These are phyloP conservation scores for Tricholoma sp. DNA, from an alignment of 768 basidiomycete species.

Conservation along the genomic window DNA sequence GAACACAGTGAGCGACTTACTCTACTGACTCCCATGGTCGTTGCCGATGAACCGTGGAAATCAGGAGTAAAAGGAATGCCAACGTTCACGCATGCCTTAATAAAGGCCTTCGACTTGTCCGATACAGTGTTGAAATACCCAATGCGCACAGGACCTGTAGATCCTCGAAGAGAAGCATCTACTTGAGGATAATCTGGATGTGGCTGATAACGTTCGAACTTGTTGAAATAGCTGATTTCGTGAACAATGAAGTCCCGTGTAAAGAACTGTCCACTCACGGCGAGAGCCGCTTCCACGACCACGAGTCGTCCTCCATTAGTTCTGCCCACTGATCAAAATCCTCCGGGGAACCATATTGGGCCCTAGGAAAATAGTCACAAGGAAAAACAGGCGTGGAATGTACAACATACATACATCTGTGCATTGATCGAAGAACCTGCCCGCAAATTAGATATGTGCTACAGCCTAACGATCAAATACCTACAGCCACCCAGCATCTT, in stretches of 20 bases:
- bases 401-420: slow-evolving; percentile 30
- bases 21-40: slow-evolving; percentile 51
- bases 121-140: slow-evolving; percentile 53
- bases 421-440: slow-evolving; percentile 67
- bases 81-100: slow-evolving; percentile 45
- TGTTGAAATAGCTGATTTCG: slow-evolving; percentile 53
- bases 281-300: slow-evolving; percentile 53
- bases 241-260: neutral
- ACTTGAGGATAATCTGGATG: slow-evolving; percentile 48
- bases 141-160: slow-evolving; percentile 50
- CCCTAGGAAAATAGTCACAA: slow-evolving; percentile 25
- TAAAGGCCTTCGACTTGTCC: slow-evolving; percentile 42
- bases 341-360: slow-evolving; percentile 63
- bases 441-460: neutral
- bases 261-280: slow-evolving; percentile 3
- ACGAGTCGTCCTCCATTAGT: slow-evolving; percentile 50
- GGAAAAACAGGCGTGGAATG: neutral
- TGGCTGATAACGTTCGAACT: slow-evolving; percentile 58
- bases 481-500: slow-evolving; percentile 68
- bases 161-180: slow-evolving; percentile 43
- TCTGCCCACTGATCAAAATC: slow-evolving; percentile 69
- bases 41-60: slow-evolving; percentile 54
- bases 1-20: slow-evolving; percentile 27
- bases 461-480: slow-evolving; percentile 16
- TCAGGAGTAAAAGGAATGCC: slow-evolving; percentile 62